These are phyloP conservation scores for Brassica balearica DNA, from an alignment of 441 rosid genomes.

Conservation along the genomic window DNA sequence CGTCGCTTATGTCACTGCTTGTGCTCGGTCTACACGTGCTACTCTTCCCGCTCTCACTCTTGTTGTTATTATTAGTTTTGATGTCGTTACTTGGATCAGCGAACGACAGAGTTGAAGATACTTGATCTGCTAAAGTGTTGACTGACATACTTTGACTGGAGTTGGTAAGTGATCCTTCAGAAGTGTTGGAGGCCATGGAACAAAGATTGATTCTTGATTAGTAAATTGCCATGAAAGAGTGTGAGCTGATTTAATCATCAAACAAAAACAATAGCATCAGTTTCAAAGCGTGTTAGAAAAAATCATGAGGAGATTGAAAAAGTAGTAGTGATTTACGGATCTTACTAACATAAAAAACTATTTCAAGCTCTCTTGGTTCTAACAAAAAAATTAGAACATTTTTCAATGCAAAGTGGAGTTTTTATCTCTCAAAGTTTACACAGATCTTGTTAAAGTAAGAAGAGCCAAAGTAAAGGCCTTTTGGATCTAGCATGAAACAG, in stretches of 20 bases:
- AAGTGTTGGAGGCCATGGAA: conserved; percentile 62
- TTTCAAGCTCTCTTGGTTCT: not conserved
- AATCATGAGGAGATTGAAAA: not conserved
- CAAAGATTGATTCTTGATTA: conserved; percentile 24
- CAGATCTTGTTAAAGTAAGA: conserved; percentile 50
- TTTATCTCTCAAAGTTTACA: conserved; percentile 30
- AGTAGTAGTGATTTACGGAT: not conserved
- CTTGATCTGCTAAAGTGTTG: conserved; percentile 49
- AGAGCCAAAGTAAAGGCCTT: conserved; percentile 31
- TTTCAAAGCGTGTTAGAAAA: not conserved
- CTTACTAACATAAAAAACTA: conserved; percentile 6
- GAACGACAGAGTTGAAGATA: conserved; percentile 49
- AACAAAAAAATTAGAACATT: conserved; percentile 1
- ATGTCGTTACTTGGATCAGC: conserved; percentile 43
- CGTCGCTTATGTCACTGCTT: conserved; percentile 86
- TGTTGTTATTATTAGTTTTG: conserved; percentile 54
- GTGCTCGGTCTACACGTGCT: conserved; percentile 80
- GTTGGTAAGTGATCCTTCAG: conserved; percentile 46
- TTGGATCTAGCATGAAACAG: conserved; percentile 54
- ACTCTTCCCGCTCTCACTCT: conserved; percentile 73
- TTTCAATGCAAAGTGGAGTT: conserved; percentile 25
- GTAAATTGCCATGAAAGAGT: conserved; percentile 31
- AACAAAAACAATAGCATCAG: conserved; percentile 25
- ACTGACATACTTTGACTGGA: conserved; percentile 42
- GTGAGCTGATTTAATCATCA: conserved; percentile 29